Percentiles rank a stretch among this genome's conserved stretches.
These are phyloP conservation scores for Camelina hispida DNA, from an alignment of 345 rosid genomes.

Conservation along the genomic window DNA sequence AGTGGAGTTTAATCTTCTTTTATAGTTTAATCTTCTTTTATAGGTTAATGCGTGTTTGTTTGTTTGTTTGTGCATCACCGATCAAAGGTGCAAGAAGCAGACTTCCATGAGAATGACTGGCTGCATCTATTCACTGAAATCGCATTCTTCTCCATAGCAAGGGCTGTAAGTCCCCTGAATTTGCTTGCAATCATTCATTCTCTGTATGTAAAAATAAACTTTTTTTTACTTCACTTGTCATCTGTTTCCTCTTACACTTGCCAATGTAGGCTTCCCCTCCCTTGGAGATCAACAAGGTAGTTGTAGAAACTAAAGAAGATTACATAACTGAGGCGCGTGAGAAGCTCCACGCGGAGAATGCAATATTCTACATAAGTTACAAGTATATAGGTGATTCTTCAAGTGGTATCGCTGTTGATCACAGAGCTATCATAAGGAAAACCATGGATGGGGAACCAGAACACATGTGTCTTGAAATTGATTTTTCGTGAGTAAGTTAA, in stretches of 20 bases:
- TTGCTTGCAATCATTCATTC: conserved; percentile 22
- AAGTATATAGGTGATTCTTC: conserved; percentile 3
- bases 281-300: conserved; percentile 21
- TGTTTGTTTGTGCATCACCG: background rate
- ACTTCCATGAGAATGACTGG: conserved; percentile 23
- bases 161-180: conserved; percentile 25
- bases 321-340: conserved; percentile 3
- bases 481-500: background rate
- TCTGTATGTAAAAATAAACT: no score
- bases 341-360: conserved; percentile 24
- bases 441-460: conserved; percentile 27
- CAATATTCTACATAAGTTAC: conserved; percentile 28
- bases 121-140: conserved; percentile 18
- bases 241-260: background rate
- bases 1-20: background rate
- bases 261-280: conserved; percentile 14
- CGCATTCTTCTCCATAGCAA: no score
- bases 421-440: conserved; percentile 7
- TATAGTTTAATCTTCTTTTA: no score
- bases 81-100: conserved; percentile 24
- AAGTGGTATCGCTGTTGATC: background rate
- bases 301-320: conserved; percentile 25
- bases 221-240: no score
- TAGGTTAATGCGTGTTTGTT: no score
- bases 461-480: conserved; percentile 27